Base-by-base conservation (phyloP, 768 basidiomycete species). In the Trametes cinnabarina region DNA sequence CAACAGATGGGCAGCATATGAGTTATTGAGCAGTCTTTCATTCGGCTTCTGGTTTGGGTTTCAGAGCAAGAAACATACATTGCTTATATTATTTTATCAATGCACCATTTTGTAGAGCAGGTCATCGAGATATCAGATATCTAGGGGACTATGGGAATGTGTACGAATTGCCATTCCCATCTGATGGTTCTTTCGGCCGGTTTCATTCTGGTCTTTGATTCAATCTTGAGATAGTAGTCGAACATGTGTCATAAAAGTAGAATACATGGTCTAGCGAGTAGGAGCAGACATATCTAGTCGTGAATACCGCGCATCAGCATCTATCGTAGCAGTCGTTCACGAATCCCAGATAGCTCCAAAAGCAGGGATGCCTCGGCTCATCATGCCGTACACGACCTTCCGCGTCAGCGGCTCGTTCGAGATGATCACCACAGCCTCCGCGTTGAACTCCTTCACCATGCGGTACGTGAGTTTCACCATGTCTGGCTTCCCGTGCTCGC, bases 321-420 rank as follows among this genome's bases (percentile, higher is more conserved):
- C 10, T 7, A 15, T 9, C 26, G 40, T 34, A n/a, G 11, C 4
- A 25, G 43, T 43, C 10, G n/a, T 39, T 64, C 41, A 82, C 11
- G 80, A 82, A 66, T 84, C 80, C 79, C 79, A 84, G 57, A 82
- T 82, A 10, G 81, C 79, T 20, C 82, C 82, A 57, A 81, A 84
- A 0, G 81, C 80, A 17, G 81, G 79, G 48, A 83, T 80, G 8
- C 81, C 81, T 55, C 81, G 64, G 63, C 77, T 80, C 74, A 76
- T 79, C 77, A 81, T 78, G 19, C 81, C 81, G 62, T 82, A 83
- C 15, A 82, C 81, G 12, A 83, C 73, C 58, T 63, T 65, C 56
- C 62, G 65, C 34, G 81, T 83, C 28, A 83, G 65, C 53, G 73
- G 78, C 63, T 79, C 79, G 63, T 84, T 83, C 34, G 82, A 82